A percentile compares a stretch with the other conserved stretches of the same genome.
Evolutionary conservation across 2,329 filamentous ascomycete species (phyloP).

Genomic region (Arthrobotrys pseudoclavata): DNA sequence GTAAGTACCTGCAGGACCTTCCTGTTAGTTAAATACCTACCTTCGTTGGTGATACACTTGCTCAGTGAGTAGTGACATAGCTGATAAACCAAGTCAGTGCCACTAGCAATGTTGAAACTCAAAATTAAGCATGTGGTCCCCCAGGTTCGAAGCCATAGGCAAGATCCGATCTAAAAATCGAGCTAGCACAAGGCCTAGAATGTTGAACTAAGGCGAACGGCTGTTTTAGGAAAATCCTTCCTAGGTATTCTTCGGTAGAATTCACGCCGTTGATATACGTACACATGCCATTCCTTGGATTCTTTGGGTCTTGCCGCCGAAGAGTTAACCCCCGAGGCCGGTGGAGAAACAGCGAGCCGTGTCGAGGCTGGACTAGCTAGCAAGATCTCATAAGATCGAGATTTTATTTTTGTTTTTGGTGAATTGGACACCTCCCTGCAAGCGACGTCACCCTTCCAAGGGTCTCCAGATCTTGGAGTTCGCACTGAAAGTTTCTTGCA

Average conservation of each 20-base stretch:
- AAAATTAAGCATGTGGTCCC: conserved; percentile 15
- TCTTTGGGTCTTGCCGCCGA: conserved; percentile 18
- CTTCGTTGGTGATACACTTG: background rate
- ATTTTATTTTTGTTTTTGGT: background rate
- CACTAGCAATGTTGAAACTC: background rate
- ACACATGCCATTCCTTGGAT: background rate
- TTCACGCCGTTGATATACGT: conserved; percentile 13
- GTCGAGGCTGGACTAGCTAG: conserved; percentile 14
- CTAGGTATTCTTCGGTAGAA: background rate
- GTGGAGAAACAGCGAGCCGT: conserved; percentile 22
- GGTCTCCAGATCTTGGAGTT: too few species aligned
- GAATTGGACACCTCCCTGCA: too few species aligned
- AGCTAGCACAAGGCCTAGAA: background rate
- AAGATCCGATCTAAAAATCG: background rate
- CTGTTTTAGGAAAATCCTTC: too few species aligned
- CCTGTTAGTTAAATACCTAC: background rate
- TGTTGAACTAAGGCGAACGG: background rate
- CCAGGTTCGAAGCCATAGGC: background rate
- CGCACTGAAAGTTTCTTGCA: background rate
- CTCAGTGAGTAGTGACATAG: background rate
- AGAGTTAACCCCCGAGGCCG: conserved; percentile 2
- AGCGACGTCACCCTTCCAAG: too few species aligned
- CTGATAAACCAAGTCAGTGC: background rate
- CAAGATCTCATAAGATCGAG: conserved; percentile 2
- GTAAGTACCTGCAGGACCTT: background rate